Conservation (phyloP, 2,329 filamentous ascomycete species). For the Claviceps maximensis region DNA sequence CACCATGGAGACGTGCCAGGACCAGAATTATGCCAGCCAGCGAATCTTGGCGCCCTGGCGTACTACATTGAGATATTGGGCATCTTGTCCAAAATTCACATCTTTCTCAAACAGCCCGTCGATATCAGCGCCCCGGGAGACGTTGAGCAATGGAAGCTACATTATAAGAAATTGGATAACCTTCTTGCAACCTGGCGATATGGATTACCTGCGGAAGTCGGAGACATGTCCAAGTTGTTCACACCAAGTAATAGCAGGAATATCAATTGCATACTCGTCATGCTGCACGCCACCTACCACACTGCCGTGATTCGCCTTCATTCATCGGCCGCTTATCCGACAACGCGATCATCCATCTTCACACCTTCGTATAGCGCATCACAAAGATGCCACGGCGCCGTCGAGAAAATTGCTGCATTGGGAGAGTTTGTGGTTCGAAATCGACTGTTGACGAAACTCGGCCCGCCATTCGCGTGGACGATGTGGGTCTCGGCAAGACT, state of each 20-base stretch:
- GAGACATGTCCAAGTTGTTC: conserved; percentile 66
- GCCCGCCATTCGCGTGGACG: conserved; percentile 83
- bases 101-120: conserved; percentile 77
- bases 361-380: conserved; percentile 77
- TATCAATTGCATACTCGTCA: conserved; percentile 74
- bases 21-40: conserved; percentile 40
- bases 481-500: conserved; percentile 84
- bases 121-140: conserved; percentile 75
- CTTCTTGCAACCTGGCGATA: conserved; percentile 75
- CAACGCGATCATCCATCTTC: conserved; percentile 77
- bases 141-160: conserved; percentile 79
- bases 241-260: conserved; percentile 50
- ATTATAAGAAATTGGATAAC: conserved; percentile 74
- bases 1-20: conserved; percentile 34
- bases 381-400: conserved; percentile 70
- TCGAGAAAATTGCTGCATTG: conserved; percentile 68
- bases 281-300: conserved; percentile 83
- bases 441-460: conserved; percentile 63
- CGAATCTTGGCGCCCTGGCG: conserved; percentile 76
- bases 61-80: conserved; percentile 85
- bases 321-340: conserved; percentile 85
- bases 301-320: conserved; percentile 82
- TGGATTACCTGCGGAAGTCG: conserved; percentile 64
- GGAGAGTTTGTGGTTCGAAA: conserved; percentile 67
- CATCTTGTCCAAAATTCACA: conserved; percentile 76